A percentile compares a stretch with the other conserved stretches of the same genome.
Evolutionary conservation across 768 basidiomycete genomes (phyloP).

Genomic region (Panaeolus papilionaceus): DNA sequence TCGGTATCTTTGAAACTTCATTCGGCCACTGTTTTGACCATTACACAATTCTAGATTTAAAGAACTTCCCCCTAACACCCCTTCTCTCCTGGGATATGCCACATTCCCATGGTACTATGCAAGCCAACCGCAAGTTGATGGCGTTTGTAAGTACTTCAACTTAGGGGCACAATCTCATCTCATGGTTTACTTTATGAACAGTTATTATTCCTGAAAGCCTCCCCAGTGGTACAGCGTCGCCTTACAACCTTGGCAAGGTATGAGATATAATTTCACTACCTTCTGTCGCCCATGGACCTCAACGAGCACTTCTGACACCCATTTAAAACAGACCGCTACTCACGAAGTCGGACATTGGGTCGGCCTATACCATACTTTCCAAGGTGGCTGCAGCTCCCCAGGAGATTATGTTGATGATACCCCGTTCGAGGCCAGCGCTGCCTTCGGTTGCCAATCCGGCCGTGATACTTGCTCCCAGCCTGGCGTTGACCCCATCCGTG

Average conservation of each 20-base stretch:
- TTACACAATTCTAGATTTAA: too few species aligned
- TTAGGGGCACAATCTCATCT: neutral
- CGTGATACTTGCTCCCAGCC: constrained; percentile 33
- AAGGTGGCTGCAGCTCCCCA: constrained; percentile 37
- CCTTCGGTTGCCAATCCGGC: constrained; percentile 35
- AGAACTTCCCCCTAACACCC: constrained; percentile 19
- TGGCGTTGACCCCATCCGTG: constrained; percentile 44
- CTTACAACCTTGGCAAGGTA: constrained; percentile 37
- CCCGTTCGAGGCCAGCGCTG: constrained; percentile 41
- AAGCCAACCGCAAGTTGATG: constrained; percentile 38
- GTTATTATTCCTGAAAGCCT: constrained; percentile 36
- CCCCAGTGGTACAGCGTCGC: constrained; percentile 38
- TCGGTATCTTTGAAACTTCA: too few species aligned
- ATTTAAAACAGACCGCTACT: constrained; percentile 44
- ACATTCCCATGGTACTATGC: constrained; percentile 46
- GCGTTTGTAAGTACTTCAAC: constrained; percentile 30
- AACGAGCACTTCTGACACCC: too few species aligned
- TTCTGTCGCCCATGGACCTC: too few species aligned
- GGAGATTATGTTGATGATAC: constrained; percentile 48
- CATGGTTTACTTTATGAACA: neutral
- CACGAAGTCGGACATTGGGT: constrained; percentile 57
- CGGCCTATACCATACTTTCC: constrained; percentile 51
- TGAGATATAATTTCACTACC: neutral
- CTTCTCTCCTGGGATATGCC: constrained; percentile 48
- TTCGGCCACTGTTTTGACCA: too few species aligned